Evolutionary conservation across 176 grass and related monocot species (phyloP).

Genomic region (Oryza longistaminata): DNA sequence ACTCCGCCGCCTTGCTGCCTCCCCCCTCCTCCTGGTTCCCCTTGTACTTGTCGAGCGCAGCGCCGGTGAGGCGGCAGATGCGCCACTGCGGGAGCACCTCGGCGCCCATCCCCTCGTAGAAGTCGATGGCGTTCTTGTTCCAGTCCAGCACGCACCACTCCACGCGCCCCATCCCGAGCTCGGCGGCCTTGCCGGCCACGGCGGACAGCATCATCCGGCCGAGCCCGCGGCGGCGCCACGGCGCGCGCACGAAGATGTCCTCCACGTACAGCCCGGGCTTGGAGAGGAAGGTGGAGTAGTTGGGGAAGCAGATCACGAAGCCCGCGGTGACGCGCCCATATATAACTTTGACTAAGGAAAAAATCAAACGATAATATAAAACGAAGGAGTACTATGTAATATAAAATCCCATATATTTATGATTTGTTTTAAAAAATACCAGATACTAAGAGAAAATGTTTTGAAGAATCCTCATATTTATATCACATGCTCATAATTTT

Average conservation of each 20-base stretch:
- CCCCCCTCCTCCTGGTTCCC: conserved; percentile 10
- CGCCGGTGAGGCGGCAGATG: conserved; percentile 75
- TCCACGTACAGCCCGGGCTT: conserved; percentile 66
- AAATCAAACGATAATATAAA: no score
- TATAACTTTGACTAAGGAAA: no score
- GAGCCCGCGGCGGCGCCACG: conserved; percentile 77
- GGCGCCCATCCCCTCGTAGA: conserved; percentile 90
- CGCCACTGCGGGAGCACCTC: conserved; percentile 87
- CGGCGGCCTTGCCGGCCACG: conserved; percentile 65
- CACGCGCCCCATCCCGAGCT: conserved; percentile 78
- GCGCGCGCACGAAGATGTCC: conserved; percentile 76
- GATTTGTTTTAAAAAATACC: no score
- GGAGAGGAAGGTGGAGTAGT: conserved; percentile 72
- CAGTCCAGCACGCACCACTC: conserved; percentile 95
- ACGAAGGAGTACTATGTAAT: no score
- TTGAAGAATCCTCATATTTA: no score
- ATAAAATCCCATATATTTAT: no score
- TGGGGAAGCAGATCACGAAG: conserved; percentile 73
- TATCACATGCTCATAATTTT: no score
- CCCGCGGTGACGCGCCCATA: conserved; percentile 42
- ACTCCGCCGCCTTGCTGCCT: conserved; percentile 14
- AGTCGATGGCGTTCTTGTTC: conserved; percentile 86
- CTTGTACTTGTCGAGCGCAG: conserved; percentile 57
- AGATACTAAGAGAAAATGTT: no score
- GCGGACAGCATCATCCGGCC: conserved; percentile 77